Evolutionary conservation across 2,329 filamentous ascomycete genomes (phyloP), one percentile per base, ranked within the genome.

Genomic region (Claviceps humidiphila): DNA sequence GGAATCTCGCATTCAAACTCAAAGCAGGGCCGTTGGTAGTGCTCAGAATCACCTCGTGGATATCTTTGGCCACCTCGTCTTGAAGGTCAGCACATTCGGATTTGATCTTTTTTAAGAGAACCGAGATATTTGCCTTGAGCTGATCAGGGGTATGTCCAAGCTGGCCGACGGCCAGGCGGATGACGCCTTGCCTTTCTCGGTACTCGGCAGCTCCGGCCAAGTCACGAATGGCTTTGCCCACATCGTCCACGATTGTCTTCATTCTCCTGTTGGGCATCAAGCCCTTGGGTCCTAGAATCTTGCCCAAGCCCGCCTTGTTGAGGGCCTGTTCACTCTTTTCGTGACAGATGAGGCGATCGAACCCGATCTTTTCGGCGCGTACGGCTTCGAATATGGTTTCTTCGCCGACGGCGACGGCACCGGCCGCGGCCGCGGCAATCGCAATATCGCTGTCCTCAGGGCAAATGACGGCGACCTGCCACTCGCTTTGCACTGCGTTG

Each of bases 191-290:
- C 59, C 85, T 78, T 73, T 98, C 93, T 64, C 89, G 82, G 71
- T 95, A 98, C 59, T 90, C 82, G 51, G 84, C 87, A 51, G 84
- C 88, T 56, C 91, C 89, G 14, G 89, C 81, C 69, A 95, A 82
- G 58, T 91, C 87, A 61, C 79, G 80, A 62, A 98, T 86, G 38
- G 82, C 77, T n/a, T 74, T 68, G 51, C 77, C 77, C 16, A 95
- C 78, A 64, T 95, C 85, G 63, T 79, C 84, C 24, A 95, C 89
- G 52, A 98, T 86, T 0, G 93, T 97, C 58, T 89, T 89, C 56
- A 81, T 81, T 75, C 95, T 95, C 55, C 78, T 72, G 66, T 81
- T 94, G 5, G 93, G 93, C 93, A 98, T 97, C 63, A 98, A 69
- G 2, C 90, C 90, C 68, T 81, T 84, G 46, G 94, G 93, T 62